Evolutionary conservation across 2,329 filamentous ascomycete genomes (phyloP).

Genomic region (Bisporella sp.): DNA sequence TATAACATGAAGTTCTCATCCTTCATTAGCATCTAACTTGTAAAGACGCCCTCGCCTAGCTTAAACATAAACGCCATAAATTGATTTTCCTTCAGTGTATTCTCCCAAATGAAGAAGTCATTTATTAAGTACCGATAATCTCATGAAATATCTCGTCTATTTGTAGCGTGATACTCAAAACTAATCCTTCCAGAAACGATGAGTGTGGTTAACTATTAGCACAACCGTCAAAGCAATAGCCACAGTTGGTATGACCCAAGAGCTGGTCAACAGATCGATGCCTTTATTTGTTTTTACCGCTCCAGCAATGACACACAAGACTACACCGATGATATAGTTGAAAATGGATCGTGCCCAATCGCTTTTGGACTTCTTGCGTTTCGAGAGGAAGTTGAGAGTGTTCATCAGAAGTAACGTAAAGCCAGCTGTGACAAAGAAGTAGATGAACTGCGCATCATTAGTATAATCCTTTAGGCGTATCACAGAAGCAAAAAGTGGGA

Average conservation of each 20-base stretch:
- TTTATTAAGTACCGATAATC: too few relatives aligned
- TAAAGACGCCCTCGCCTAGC: too few relatives aligned
- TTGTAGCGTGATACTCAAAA: too few relatives aligned
- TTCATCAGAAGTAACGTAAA: conserved; percentile 18
- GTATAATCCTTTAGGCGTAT: neutral
- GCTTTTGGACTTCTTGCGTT: neutral
- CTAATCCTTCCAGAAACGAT: neutral
- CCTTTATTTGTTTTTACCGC: neutral
- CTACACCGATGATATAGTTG: conserved; percentile 2
- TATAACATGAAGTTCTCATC: too few relatives aligned
- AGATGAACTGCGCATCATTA: conserved; percentile 10
- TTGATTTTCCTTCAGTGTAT: too few relatives aligned
- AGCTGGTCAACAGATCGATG: neutral
- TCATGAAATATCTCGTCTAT: too few relatives aligned
- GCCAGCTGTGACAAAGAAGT: conserved; percentile 19
- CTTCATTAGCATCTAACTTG: too few relatives aligned
- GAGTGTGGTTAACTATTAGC: neutral
- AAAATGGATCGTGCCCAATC: conserved; percentile 2
- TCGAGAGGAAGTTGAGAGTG: conserved; percentile 11
- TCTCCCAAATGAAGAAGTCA: too few relatives aligned
- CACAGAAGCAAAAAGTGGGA: neutral
- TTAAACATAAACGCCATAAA: too few relatives aligned
- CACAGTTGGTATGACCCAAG: neutral
- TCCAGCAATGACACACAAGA: neutral
- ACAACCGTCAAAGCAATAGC: neutral